These are phyloP conservation scores for Gigaspora rosea DNA, from an alignment of 192 early-diverging fungal species.

Conservation along the genomic window DNA sequence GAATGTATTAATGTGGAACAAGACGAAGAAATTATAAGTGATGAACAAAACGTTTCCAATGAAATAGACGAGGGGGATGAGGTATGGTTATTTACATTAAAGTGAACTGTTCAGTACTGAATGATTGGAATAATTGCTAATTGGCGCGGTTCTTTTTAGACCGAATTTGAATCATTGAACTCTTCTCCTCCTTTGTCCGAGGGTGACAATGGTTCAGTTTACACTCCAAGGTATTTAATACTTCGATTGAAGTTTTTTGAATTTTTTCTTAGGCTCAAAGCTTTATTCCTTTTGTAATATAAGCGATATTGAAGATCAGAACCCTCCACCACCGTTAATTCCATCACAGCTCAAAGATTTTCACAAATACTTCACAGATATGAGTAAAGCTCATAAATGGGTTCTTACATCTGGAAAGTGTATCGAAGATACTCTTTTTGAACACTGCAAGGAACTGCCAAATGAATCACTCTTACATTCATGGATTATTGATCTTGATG, in stretches of 20 bases:
- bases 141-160: constrained; percentile 4
- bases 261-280: constrained; percentile 1
- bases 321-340: background rate
- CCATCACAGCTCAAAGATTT: constrained; percentile 18
- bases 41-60: background rate
- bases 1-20: constrained; percentile 9
- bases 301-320: constrained; percentile 4
- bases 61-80: constrained; percentile 6
- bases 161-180: constrained; percentile 1
- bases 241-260: constrained; percentile 1
- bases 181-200: background rate
- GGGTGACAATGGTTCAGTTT: background rate
- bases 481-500: constrained; percentile 24
- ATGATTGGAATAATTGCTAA: constrained; percentile 10
- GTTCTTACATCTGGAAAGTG: constrained; percentile 9
- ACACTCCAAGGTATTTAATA: constrained; percentile 9
- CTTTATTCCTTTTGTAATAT: constrained; percentile 2
- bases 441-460: constrained; percentile 18
- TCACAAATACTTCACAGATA: constrained; percentile 8
- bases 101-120: background rate
- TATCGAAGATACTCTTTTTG: constrained; percentile 27
- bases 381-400: constrained; percentile 26
- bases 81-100: constrained; percentile 13
- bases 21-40: background rate
- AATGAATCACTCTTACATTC: constrained; percentile 25